Evolutionary conservation across 495 filamentous ascomycete species (phyloP), one percentile per base, ranked within the genome.

Genomic region (Friedmanniomyces endolithicus): DNA sequence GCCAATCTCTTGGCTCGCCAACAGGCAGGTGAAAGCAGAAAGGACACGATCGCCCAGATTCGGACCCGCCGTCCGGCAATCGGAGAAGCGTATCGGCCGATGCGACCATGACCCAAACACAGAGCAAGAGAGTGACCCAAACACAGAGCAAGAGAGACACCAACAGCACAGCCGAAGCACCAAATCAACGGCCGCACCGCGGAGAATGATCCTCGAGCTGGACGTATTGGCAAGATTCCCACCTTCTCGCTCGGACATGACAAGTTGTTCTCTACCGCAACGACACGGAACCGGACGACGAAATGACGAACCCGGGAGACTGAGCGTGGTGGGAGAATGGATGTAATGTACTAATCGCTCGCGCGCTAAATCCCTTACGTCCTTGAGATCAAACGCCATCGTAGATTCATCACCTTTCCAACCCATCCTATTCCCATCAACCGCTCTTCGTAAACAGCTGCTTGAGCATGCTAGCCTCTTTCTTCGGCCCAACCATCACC

Each of bases 391-490:
- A n/a, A n/a, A n/a, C n/a, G n/a, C n/a, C 33, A 22, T 52, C 31
- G 23, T 37, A 52, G 22, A 35, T n/a, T 41, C 19, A 52, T 12
- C n/a, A 19, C 14, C 6, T 9, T 7, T 45, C 11, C 12, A 11
- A 52, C 27, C 9, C 11, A 48, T 31, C 22, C 17, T n/a, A n/a
- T 11, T 8, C 35, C 14, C 48, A 50, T 54, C 54, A 56, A 41
- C 46, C 45, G 45, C 49, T 50, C 19, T 50, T 66, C 25, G 75
- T 72, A 55, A 82, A 80, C 40, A 75, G 57, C 40, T 68, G 61
- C 46, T 58, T 57, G 47, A 82, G 50, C 23, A 68, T 53, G 56
- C 74, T 72, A 6, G 72, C 69, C 69, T 78, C 74, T 62, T 73
- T 78, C 39, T 45, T 49, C 22, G 11, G 41, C 61, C 68, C 68